Evolutionary conservation across 2,329 filamentous ascomycete species (phyloP).

Genomic region (Hypoxylon sp.): DNA sequence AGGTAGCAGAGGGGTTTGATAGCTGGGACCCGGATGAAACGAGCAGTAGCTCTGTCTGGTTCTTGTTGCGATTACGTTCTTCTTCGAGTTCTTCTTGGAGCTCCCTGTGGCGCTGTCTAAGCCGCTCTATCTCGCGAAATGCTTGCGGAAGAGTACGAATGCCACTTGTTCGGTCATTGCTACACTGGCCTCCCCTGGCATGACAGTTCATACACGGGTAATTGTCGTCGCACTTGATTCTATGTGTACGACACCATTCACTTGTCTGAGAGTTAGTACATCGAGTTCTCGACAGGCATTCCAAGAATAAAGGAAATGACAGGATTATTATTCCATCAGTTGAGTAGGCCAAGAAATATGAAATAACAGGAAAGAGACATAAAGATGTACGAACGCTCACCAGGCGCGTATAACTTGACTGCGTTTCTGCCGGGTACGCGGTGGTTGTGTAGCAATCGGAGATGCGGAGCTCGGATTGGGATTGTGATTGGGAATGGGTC

Average conservation of each 20-base stretch:
- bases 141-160: slow-evolving; percentile 45
- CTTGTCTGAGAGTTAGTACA: slow-evolving; percentile 47
- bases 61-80: slow-evolving; percentile 17
- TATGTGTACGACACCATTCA: slow-evolving; percentile 55
- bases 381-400: slow-evolving; percentile 14
- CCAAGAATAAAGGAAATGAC: background rate
- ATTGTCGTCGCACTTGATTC: slow-evolving; percentile 55
- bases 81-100: slow-evolving; percentile 46
- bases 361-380: background rate
- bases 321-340: background rate
- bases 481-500: slow-evolving; percentile 9
- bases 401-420: slow-evolving; percentile 33
- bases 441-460: slow-evolving; percentile 17
- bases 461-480: slow-evolving; percentile 25
- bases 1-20: slow-evolving; percentile 10
- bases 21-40: slow-evolving; percentile 8
- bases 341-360: background rate
- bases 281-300: background rate
- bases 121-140: slow-evolving; percentile 51
- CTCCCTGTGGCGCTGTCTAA: slow-evolving; percentile 48
- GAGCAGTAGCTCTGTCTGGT: slow-evolving; percentile 2
- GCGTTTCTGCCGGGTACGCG: slow-evolving; percentile 32
- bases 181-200: slow-evolving; percentile 51
- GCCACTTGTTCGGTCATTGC: slow-evolving; percentile 47
- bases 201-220: slow-evolving; percentile 55